Evolutionary conservation across 306 rosid species (phyloP), one percentile per base, ranked within the genome.

Genomic region (Vachellia pachyceras): DNA sequence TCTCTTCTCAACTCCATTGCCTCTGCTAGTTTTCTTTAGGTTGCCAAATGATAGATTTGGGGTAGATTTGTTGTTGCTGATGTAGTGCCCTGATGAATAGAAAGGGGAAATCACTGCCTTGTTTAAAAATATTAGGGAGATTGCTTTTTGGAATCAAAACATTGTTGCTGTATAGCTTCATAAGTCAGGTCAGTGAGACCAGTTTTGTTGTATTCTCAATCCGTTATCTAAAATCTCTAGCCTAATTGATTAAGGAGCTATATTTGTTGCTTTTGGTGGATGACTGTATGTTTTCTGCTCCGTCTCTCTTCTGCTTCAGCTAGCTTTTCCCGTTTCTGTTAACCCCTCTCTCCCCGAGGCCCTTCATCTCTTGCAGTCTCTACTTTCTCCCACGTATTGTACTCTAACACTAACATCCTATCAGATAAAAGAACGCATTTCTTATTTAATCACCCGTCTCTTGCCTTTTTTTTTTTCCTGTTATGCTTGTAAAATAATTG

Each of bases 141-240:
- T 75, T 76, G 82, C 80, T 33, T 78, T 75, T 12, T 55, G 85
- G 73, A 29, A 72, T 79, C 13, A 67, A 29, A 78, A 71, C 20
- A 72, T 50, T 23, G 41, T 81, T 84, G 81, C 71, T 89, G 87
- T 88, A 84, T n/a, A 84, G 86, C 81, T 83, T 55, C 85, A 86
- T 90, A 89, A 85, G 80, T 83, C 79, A 61, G 88, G 91, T 64
- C 65, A 77, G 75, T 82, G 76, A 13, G 80, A 84, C 89, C 89
- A 42, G 80, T 78, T 82, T 75, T 87, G 77, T 80, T 89, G 91
- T 90, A 88, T 83, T 89, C 75, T 81, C 55, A 4, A 79, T 88
- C 86, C 88, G 71, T 68, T 63, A 55, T 67, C 80, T 50, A 45
- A 57, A 12, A 55, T 78, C 71, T 82, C 81, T 77, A 67, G 80